phyloP scores from a whole-genome alignment of 441 rosid species.

The Breynia disticha region DNA sequence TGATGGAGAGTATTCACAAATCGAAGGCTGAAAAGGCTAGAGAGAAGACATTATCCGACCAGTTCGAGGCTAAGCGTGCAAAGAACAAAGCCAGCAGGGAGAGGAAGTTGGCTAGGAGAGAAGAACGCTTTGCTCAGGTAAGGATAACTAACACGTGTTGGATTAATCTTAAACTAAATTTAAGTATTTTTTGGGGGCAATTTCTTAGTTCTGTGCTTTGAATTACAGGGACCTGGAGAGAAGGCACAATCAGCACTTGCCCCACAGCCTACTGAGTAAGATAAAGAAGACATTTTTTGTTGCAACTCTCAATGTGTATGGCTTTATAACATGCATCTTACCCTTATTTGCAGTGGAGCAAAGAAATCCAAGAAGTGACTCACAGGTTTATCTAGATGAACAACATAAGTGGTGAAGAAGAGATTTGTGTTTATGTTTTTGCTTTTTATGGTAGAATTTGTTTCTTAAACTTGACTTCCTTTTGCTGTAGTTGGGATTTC shows the following conservation, averaged over 20 bases:
- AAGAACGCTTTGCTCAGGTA: constrained; percentile 35
- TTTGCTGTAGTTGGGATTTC: neutral
- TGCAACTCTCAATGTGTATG: too few relatives aligned
- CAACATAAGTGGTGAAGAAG: neutral
- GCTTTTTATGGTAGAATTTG: constrained; percentile 12
- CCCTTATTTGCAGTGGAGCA: constrained; percentile 22
- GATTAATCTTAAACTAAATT: too few relatives aligned
- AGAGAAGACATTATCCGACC: constrained; percentile 56
- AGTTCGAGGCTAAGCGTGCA: constrained; percentile 59
- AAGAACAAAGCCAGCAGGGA: constrained; percentile 69
- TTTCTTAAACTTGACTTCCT: neutral
- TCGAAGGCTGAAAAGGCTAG: constrained; percentile 61
- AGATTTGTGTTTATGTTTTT: neutral
- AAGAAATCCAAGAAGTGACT: constrained; percentile 45
- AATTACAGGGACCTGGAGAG: constrained; percentile 38
- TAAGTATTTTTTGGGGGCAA: neutral
- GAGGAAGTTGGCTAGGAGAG: constrained; percentile 55
- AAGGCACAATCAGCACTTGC: constrained; percentile 28
- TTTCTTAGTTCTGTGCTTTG: neutral
- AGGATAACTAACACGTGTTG: neutral
- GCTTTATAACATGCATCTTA: neutral
- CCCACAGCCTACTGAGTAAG: constrained; percentile 31
- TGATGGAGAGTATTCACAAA: constrained; percentile 70
- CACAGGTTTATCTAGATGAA: neutral
- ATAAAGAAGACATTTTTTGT: neutral